Base-by-base conservation (phyloP, 805 yeast genomes). In the Zygotorulaspora florentina region DNA sequence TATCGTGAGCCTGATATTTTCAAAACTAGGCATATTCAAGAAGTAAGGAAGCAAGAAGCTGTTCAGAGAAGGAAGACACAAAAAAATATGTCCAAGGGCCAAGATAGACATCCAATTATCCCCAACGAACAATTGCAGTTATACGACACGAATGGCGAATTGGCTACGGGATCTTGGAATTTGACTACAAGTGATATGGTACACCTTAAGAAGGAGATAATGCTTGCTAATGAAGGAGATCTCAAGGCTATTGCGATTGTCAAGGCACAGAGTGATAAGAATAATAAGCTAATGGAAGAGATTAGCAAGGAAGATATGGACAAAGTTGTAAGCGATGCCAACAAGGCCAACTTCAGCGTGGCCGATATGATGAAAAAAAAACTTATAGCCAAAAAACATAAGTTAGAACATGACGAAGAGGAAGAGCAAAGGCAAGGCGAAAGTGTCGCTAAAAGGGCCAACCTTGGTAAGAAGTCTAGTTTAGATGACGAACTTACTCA, bases 1-100 rank as follows among this genome's bases (percentile, higher is more conserved):
- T 59, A 69, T 28, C 83, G 83, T 58, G 99, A 93, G 62, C 85
- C 80, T 42, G 83, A 75, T 6, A 87, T 93, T 40, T 87, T 93
- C 67, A 73, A 79, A 47, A 75, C 76, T 39, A 75, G 86, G 55
- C 83, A 80, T 51, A 83, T 81, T 10, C 76, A 75, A 43, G 97
- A 90, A 58, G 68, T 72, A 31, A 75, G 95, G 50, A 76, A 85
- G 52, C 80, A 79, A 50, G 87, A 81, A 36, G 78, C 77, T 46
- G 73, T 74, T 36, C 80, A 83, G 57, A 73, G 90, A 56, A 72
- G 86, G 39, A 76, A 72, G 43, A 20, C 15, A 3, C 79, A 58
- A 76, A 75, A 39, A 65, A 75, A 76, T 16, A 79, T 83, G 2
- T 76, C 87, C 2, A 82, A 81, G 56, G 88, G 89, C 2, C 79